Conservation (phyloP, 345 rosid genomes). For the Eucalyptus fibrosa region DNA sequence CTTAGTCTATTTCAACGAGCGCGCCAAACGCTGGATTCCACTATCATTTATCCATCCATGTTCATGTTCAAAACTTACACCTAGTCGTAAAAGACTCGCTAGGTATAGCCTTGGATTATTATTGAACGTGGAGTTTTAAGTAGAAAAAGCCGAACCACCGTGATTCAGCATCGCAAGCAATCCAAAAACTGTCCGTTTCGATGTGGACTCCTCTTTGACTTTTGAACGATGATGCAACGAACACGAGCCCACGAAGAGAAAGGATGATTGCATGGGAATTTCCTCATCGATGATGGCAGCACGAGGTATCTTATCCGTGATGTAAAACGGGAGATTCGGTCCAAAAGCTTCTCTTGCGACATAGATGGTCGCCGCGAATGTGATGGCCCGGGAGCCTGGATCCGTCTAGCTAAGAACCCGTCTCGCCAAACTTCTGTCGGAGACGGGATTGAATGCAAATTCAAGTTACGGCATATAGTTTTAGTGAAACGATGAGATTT, state of each 20-base stretch:
- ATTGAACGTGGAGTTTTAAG: not conserved
- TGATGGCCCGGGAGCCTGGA: not conserved
- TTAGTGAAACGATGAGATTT: too few relatives aligned
- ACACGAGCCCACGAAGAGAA: not conserved
- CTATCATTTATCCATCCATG: not conserved
- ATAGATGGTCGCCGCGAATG: not conserved
- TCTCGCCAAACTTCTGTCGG: not conserved
- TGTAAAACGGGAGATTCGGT: not conserved
- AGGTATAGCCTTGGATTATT: not conserved
- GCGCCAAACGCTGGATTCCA: not conserved
- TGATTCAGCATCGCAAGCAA: not conserved
- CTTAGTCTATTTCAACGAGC: not conserved
- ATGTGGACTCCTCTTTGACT: not conserved
- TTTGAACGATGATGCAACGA: not conserved
- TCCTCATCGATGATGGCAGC: not conserved
- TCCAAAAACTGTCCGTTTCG: not conserved
- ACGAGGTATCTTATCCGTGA: not conserved
- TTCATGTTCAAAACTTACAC: not conserved
- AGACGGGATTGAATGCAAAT: not conserved
- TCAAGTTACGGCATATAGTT: rapidly evolving
- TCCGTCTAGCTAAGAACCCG: not conserved
- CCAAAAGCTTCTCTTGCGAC: not conserved
- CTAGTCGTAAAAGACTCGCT: not conserved
- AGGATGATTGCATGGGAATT: not conserved
- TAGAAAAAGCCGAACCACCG: not conserved